These are phyloP conservation scores for Cryphonectria nitschkei DNA, from an alignment of 2,329 filamentous ascomycete species.

Conservation along the genomic window DNA sequence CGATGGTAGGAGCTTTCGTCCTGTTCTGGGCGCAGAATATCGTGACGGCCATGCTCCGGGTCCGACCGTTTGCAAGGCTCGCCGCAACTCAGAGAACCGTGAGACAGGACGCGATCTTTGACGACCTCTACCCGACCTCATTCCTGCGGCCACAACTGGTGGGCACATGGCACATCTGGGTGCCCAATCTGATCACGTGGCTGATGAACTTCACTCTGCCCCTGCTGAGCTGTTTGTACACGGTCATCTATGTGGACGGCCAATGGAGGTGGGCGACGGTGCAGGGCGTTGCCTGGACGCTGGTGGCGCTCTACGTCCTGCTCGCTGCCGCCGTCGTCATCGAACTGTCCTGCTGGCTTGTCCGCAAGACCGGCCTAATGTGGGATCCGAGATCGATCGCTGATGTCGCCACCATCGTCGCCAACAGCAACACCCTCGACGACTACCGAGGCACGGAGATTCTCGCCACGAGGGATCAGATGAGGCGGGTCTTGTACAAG, in stretches of 20 bases:
- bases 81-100: constrained; percentile 63
- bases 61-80: constrained; percentile 79
- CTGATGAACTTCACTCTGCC: constrained; percentile 79
- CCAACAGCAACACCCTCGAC: constrained; percentile 75
- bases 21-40: constrained; percentile 79
- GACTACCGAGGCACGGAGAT: constrained; percentile 74
- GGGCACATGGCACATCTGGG: constrained; percentile 68
- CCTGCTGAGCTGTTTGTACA: constrained; percentile 77
- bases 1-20: constrained; percentile 71
- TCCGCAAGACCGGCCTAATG: constrained; percentile 71
- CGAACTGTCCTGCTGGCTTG: constrained; percentile 67
- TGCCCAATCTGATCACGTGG: constrained; percentile 74
- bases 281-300: constrained; percentile 76
- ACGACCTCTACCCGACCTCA: constrained; percentile 69
- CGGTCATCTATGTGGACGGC: constrained; percentile 59
- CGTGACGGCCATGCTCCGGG: constrained; percentile 73
- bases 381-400: constrained; percentile 87
- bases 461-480: constrained; percentile 53
- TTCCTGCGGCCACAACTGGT: constrained; percentile 64
- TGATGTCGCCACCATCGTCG: constrained; percentile 77
- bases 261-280: constrained; percentile 81
- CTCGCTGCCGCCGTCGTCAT: constrained; percentile 61
- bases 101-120: constrained; percentile 68
- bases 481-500: constrained; percentile 56
- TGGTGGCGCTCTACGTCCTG: constrained; percentile 74